Percentiles rank a stretch among this genome's conserved stretches.
phyloP scores from a whole-genome alignment of 2,329 filamentous ascomycete genomes.

The Fonsecaea multimorphosa region DNA sequence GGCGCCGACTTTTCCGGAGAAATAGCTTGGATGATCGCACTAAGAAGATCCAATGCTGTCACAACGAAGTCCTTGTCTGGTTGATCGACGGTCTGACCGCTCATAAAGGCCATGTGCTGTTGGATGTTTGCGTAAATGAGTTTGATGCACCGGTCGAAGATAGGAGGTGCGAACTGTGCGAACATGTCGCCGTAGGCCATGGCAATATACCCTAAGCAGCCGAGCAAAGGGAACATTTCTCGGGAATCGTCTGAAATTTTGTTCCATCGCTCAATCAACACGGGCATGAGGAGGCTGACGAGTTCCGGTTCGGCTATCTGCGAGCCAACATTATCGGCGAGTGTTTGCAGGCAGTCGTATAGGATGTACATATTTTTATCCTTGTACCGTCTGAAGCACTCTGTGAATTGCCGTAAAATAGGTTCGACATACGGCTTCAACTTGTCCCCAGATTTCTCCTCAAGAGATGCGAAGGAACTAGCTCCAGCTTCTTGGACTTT shows the following conservation, averaged over 20 bases:
- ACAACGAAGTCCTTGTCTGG: constrained; percentile 98
- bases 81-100: constrained; percentile 71
- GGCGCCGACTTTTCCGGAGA: constrained; percentile 74
- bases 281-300: constrained; percentile 88
- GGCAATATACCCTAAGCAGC: constrained; percentile 93
- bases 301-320: constrained; percentile 80
- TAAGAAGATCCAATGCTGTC: constrained; percentile 90
- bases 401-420: constrained; percentile 89
- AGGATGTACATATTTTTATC: constrained; percentile 98
- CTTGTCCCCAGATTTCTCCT: constrained; percentile 85
- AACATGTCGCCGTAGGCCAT: constrained; percentile 83
- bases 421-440: constrained; percentile 85
- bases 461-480: constrained; percentile 92
- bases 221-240: constrained; percentile 92
- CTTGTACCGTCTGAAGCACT: constrained; percentile 94
- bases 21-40: constrained; percentile 90
- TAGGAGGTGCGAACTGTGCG: constrained; percentile 80
- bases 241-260: constrained; percentile 85
- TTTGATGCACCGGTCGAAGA: constrained; percentile 85
- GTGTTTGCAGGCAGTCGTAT: constrained; percentile 96
- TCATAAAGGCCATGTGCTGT: constrained; percentile 72
- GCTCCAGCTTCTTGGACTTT: constrained; percentile 96
- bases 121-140: constrained; percentile 93
- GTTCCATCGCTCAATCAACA: constrained; percentile 85
- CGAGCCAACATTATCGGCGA: constrained; percentile 87